A percentile compares a stretch with the other conserved stretches of the same genome.
Conservation (phyloP, 2,329 filamentous ascomycete genomes). For the Aspergillus sp. region DNA sequence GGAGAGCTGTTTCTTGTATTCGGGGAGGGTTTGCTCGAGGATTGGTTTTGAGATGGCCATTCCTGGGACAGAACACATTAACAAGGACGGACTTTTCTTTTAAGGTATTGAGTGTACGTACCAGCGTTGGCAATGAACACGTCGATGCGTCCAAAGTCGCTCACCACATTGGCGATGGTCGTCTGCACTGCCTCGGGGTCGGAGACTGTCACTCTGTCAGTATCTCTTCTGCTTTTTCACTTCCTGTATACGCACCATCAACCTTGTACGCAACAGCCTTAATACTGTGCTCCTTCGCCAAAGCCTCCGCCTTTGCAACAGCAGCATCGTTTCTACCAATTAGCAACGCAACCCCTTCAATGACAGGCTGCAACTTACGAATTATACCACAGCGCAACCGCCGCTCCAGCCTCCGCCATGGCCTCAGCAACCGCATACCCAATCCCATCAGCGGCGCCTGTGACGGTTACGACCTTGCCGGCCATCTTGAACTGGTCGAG, state of each 20-base stretch:
- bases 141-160: constrained; percentile 47
- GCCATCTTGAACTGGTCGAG: constrained; percentile 47
- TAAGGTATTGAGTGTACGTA: constrained; percentile 6
- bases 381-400: constrained; percentile 46
- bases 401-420: constrained; percentile 47
- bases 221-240: background rate
- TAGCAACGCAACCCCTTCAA: background rate
- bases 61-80: no score
- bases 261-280: constrained; percentile 47
- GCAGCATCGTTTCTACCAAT: constrained; percentile 33
- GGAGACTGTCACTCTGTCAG: constrained; percentile 28
- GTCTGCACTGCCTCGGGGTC: constrained; percentile 38
- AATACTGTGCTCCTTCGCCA: constrained; percentile 36
- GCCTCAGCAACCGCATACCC: constrained; percentile 47
- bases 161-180: constrained; percentile 34
- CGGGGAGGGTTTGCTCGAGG: constrained; percentile 53
- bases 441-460: constrained; percentile 49
- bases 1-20: constrained; percentile 54
- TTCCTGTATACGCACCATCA: constrained; percentile 23
- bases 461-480: constrained; percentile 44
- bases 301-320: constrained; percentile 33
- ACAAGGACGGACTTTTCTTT: no score
- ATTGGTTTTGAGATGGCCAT: constrained; percentile 58
- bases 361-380: constrained; percentile 22
- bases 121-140: constrained; percentile 48